phyloP scores from a whole-genome alignment of 2,329 filamentous ascomycete genomes.

The Albophoma yamanashiensis region DNA sequence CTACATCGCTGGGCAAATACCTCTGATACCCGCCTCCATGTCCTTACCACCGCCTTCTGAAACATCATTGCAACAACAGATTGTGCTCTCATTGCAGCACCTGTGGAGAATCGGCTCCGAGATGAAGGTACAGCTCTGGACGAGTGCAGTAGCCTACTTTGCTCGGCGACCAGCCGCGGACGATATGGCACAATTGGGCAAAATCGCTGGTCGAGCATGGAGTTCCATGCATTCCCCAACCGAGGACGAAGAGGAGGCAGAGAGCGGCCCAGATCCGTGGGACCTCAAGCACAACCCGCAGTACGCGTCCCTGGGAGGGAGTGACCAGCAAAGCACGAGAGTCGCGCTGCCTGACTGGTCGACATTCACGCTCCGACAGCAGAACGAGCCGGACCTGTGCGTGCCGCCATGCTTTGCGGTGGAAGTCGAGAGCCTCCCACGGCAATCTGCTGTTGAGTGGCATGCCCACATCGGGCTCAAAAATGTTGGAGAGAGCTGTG shows the following conservation, averaged over 20 bases:
- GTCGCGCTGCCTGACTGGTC: conserved; percentile 39
- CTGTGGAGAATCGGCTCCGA: conserved; percentile 72
- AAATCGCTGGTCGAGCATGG: conserved; percentile 38
- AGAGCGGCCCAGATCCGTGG: conserved; percentile 54
- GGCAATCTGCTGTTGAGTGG: conserved; percentile 73
- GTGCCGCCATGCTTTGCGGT: conserved; percentile 62
- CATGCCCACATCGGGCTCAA: conserved; percentile 54
- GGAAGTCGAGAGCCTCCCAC: conserved; percentile 68
- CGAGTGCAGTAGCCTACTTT: conserved; percentile 66
- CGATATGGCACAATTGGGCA: conserved; percentile 23
- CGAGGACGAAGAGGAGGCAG: conserved; percentile 36
- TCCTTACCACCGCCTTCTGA: conserved; percentile 30
- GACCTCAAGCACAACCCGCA: conserved; percentile 48
- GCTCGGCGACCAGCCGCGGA: conserved; percentile 23
- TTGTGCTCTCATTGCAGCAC: conserved; percentile 73
- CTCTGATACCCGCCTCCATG: conserved; percentile 76
- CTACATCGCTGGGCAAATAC: conserved; percentile 83
- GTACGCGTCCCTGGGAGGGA: conserved; percentile 30
- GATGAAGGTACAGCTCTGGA: conserved; percentile 65
- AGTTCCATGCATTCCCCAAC: conserved; percentile 26
- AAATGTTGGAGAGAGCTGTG: conserved; percentile 14
- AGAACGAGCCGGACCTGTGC: conserved; percentile 20
- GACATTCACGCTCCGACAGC: conserved; percentile 26
- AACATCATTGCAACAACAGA: conserved; percentile 42
- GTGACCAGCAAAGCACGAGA: conserved; percentile 12